Conservation (phyloP, 331 rosid species). For the Phaseolus coccineus region DNA sequence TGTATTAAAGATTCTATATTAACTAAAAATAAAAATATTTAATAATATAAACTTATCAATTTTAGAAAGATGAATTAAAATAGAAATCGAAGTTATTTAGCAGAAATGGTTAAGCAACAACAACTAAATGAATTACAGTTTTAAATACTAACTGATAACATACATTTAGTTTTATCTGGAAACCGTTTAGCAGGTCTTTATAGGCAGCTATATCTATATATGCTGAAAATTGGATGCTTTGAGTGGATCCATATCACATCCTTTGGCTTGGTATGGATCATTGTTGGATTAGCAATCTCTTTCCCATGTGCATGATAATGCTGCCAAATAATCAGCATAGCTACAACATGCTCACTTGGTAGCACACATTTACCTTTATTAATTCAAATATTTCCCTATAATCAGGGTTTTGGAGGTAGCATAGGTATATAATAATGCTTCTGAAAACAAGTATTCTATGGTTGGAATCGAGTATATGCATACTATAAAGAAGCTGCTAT, state of each 20-base stretch:
- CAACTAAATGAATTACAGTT: too few relatives aligned
- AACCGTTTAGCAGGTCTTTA: neutral
- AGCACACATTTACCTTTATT: neutral
- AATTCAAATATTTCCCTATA: neutral
- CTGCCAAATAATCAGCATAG: neutral
- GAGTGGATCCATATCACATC: neutral
- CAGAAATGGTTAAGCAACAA: too few relatives aligned
- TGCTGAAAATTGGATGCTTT: neutral
- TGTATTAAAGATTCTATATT: too few relatives aligned
- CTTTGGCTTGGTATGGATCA: neutral
- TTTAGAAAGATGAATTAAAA: too few relatives aligned
- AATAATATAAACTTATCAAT: too few relatives aligned
- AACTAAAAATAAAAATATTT: too few relatives aligned
- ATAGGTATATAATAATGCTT: neutral
- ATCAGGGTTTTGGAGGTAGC: neutral
- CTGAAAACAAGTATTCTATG: neutral
- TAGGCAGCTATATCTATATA: neutral
- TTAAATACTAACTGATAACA: neutral
- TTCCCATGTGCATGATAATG: conserved; percentile 36
- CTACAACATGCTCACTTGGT: conserved; percentile 13
- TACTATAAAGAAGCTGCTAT: neutral
- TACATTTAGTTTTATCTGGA: neutral
- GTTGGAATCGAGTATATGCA: neutral
- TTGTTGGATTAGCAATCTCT: conserved; percentile 38
- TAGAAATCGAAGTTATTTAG: too few relatives aligned